Base-by-base conservation (phyloP, 805 yeast species). In the Metschnikowia arizonensis region DNA sequence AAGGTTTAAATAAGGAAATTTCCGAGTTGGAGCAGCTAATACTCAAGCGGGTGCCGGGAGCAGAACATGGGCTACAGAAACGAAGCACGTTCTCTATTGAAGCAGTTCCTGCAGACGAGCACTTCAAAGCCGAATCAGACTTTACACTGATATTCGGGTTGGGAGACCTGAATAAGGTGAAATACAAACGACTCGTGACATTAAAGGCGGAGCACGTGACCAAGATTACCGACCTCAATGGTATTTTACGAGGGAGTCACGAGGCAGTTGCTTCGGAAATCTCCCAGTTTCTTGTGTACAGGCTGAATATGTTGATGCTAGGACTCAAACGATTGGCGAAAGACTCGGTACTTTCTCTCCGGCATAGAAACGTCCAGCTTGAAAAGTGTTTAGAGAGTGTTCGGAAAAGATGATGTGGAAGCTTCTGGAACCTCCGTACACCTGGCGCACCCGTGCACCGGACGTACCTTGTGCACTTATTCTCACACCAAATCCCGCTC, bases 201-300 rank as follows among this genome's bases (percentile, higher is more conserved):
- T 52, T 61, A 3, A 72, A 72, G 24, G 58, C 69, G 4, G 74
- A 69, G n/a, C 62, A 69, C 18, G 69, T 74, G 39, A 59, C 63
- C 26, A 66, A 66, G 33, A 59, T 83, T 33, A 53, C 69, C 48
- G 65, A 59, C 9, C 52, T 82, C 36, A 77, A 74, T 48, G 48
- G 57, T 15, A 78, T 73, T 3, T 72, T 85, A 19, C 78, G 73
- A 44, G 49, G 52, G 19, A 73, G 66, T n/a, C 86, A 85, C 60
- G 91, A 85, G 54, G 53, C 61, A 1, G 52, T 83, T 3, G 89
- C 90, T 0, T 74, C 78, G 41, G 85, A 82, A 58, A 65, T 83
- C 15, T 81, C 82, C 42, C 77, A 74, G 41, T 82, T 77, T 48
- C 63, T 83, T 52, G 69, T 67, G 42, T 81, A 75, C 61, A 77